phyloP scores from a whole-genome alignment of 345 rosid genomes.

The Gynandropsis gynandra region DNA sequence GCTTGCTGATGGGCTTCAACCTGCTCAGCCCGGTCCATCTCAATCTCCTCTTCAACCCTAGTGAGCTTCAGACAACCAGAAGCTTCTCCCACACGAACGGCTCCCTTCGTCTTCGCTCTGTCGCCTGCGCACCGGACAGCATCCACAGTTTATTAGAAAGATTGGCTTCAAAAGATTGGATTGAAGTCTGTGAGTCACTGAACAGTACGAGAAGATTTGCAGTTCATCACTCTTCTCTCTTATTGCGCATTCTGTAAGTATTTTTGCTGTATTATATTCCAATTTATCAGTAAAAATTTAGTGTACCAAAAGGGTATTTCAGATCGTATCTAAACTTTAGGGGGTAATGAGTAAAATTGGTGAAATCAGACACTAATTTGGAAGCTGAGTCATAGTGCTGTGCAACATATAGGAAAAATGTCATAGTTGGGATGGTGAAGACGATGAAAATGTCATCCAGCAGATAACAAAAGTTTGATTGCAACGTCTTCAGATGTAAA shows the following conservation, averaged over 20 bases:
- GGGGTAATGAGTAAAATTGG: neutral
- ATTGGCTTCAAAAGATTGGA: slow-evolving; percentile 75
- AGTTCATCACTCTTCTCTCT: slow-evolving; percentile 50
- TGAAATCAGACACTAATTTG: neutral
- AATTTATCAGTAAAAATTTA: neutral
- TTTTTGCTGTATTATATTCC: neutral
- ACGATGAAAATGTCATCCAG: slow-evolving; percentile 26
- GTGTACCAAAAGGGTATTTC: neutral
- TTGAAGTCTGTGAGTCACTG: slow-evolving; percentile 54
- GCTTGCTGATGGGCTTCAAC: too few relatives aligned
- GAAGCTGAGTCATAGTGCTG: neutral
- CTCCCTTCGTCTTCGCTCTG: too few relatives aligned
- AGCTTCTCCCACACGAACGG: too few relatives aligned
- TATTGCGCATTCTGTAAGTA: slow-evolving; percentile 53
- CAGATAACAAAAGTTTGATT: too few relatives aligned
- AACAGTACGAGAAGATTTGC: slow-evolving; percentile 59
- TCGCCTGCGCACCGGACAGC: too few relatives aligned
- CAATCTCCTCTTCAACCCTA: too few relatives aligned
- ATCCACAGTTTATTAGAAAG: slow-evolving; percentile 57
- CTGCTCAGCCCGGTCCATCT: too few relatives aligned
- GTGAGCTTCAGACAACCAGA: too few relatives aligned
- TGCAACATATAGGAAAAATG: slow-evolving; percentile 47
- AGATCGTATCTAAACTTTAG: neutral
- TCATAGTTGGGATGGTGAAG: slow-evolving; percentile 58
- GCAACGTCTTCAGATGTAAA: too few relatives aligned